These are phyloP conservation scores for Discostella stelligeroides DNA, from an alignment of 108 stramenopile genomes.

Conservation along the genomic window DNA sequence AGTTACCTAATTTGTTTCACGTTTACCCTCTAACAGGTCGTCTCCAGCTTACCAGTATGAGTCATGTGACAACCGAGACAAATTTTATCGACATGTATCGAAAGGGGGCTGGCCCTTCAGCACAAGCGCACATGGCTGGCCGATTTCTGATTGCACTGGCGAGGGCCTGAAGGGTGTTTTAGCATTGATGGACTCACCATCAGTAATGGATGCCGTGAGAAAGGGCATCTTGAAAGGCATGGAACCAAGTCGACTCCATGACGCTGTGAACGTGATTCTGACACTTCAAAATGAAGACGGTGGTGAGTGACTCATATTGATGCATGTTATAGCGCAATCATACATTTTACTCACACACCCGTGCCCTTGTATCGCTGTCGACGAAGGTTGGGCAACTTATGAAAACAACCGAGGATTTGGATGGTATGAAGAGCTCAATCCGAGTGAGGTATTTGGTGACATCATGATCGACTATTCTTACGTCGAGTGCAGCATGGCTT, in stretches of 20 bases:
- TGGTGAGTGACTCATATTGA: constrained; percentile 27
- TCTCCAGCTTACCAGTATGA: constrained; percentile 82
- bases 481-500: constrained; percentile 97
- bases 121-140: constrained; percentile 98
- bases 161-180: constrained; percentile 94
- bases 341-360: not conserved
- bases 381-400: constrained; percentile 93
- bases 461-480: constrained; percentile 99
- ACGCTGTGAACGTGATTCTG: constrained; percentile 87
- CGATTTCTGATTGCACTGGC: constrained; percentile 97
- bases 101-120: constrained; percentile 99
- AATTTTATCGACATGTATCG: constrained; percentile 92
- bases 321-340: not conserved
- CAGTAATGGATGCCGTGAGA: constrained; percentile 56
- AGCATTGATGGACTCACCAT: constrained; percentile 66
- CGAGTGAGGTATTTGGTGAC: constrained; percentile 97
- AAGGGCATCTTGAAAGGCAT: constrained; percentile 55
- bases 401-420: constrained; percentile 98
- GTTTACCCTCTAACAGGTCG: constrained; percentile 33
- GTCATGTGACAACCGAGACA: constrained; percentile 67
- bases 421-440: constrained; percentile 97
- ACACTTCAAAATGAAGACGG: constrained; percentile 97
- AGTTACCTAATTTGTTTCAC: too few species aligned
- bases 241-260: constrained; percentile 65
- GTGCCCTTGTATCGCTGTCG: not conserved